Conservation (phyloP, 768 basidiomycete genomes). For the Suillus subalutaceus region DNA sequence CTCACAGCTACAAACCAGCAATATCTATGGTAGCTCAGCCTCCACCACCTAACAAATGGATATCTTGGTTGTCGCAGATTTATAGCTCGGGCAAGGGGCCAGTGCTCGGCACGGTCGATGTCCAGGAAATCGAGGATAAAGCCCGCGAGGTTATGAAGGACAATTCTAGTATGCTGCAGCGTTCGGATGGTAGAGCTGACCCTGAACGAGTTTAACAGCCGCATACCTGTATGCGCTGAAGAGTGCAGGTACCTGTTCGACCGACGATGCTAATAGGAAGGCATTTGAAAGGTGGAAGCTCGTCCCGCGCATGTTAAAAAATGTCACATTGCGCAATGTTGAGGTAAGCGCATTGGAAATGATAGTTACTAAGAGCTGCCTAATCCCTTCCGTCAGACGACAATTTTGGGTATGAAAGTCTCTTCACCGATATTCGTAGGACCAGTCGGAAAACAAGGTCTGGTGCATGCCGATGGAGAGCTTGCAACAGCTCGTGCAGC, state of each 20-base stretch:
- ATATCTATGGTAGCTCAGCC: not conserved
- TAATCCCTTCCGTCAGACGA: constrained; percentile 46
- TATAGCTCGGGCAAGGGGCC: constrained; percentile 27
- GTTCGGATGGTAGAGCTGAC: not conserved
- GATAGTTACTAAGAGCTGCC: not conserved
- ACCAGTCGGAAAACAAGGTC: constrained; percentile 58
- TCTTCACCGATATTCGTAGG: constrained; percentile 52
- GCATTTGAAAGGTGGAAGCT: constrained; percentile 60
- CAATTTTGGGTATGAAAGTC: constrained; percentile 53
- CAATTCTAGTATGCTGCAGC: constrained; percentile 44
- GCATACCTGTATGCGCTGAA: constrained; percentile 73
- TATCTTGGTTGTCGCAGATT: constrained; percentile 23
- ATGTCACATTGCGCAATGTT: constrained; percentile 51
- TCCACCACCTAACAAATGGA: constrained; percentile 26
- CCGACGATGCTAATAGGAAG: constrained; percentile 64
- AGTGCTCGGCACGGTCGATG: constrained; percentile 57
- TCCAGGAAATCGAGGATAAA: constrained; percentile 65
- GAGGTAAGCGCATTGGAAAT: constrained; percentile 37
- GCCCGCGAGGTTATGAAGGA: constrained; percentile 65
- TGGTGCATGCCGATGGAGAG: constrained; percentile 49
- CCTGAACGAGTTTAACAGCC: constrained; percentile 34
- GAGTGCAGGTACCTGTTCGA: constrained; percentile 68
- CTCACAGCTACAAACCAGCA: no score
- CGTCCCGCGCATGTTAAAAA: constrained; percentile 57
- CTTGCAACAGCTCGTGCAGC: constrained; percentile 48